These are phyloP conservation scores for Aphanomyces stellatus DNA, from an alignment of 352 stramenopile species.

Conservation along the genomic window DNA sequence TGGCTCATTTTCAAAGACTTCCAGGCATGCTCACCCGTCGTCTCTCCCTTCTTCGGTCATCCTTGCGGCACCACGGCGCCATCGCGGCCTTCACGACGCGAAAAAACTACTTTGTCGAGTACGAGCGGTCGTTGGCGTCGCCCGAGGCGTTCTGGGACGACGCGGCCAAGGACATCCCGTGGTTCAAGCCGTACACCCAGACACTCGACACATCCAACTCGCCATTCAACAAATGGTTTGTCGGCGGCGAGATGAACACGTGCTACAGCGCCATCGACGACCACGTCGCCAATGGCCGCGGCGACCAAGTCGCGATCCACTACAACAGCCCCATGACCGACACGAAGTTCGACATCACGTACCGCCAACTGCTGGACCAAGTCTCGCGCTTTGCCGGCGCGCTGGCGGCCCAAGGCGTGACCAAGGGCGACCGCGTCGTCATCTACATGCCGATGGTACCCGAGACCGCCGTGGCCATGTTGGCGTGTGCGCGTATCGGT, in stretches of 20 bases:
- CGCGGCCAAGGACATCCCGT: conserved; percentile 39
- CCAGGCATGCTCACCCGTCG: background rate
- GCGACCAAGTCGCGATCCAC: conserved; percentile 40
- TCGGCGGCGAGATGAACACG: conserved; percentile 54
- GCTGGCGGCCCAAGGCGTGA: conserved; percentile 49
- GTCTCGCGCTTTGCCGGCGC: conserved; percentile 54
- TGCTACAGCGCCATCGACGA: conserved; percentile 60
- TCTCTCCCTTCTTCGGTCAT: background rate
- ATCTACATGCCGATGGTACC: conserved; percentile 99
- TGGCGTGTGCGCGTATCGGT: conserved; percentile 96
- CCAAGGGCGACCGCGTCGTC: conserved; percentile 92
- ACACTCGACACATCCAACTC: conserved; percentile 25
- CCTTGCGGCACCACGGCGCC: background rate
- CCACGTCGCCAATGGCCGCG: conserved; percentile 43
- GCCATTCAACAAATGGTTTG: conserved; percentile 35
- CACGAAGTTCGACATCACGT: conserved; percentile 59
- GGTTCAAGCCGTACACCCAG: conserved; percentile 43
- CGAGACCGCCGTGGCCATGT: conserved; percentile 96
- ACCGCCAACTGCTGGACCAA: conserved; percentile 61
- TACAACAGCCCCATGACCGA: conserved; percentile 54
- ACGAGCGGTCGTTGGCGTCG: conserved; percentile 31
- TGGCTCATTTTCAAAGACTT: background rate
- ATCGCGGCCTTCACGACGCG: background rate
- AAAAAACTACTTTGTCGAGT: conserved; percentile 37
- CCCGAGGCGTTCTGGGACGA: conserved; percentile 46